Conservation (phyloP, 2,329 filamentous ascomycete genomes). For the Epichloe baconii region DNA sequence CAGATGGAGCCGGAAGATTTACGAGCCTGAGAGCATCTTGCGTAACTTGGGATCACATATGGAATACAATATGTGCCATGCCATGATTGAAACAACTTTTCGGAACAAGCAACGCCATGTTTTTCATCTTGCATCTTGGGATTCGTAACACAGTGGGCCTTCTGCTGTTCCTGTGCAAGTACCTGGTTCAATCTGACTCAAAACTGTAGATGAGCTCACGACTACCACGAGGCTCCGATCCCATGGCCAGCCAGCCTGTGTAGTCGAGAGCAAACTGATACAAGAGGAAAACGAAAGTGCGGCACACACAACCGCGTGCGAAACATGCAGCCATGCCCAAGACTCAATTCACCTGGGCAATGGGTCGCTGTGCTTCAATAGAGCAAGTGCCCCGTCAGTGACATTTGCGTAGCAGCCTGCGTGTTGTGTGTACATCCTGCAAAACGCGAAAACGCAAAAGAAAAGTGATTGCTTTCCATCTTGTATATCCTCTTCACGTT, state of each 20-base stretch:
- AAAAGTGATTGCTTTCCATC: neutral
- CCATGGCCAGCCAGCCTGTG: neutral
- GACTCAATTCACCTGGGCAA: neutral
- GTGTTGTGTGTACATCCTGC: neutral
- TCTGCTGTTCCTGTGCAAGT: no score
- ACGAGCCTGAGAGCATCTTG: no score
- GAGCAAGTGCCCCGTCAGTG: neutral
- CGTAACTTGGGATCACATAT: no score
- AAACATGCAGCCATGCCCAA: neutral
- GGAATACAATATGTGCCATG: no score
- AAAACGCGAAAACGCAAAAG: neutral
- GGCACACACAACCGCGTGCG: neutral
- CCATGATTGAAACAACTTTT: no score
- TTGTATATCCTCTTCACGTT: neutral
- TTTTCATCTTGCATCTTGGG: no score
- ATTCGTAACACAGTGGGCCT: no score
- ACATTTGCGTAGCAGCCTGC: neutral
- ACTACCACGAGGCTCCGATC: neutral
- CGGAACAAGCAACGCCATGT: no score
- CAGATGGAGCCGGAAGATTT: no score
- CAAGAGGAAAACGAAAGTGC: neutral
- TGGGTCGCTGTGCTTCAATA: no score
- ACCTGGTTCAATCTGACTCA: conserved; percentile 2
- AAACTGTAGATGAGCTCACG: neutral
- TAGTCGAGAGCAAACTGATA: neutral